A percentile compares a stretch with the other conserved stretches of the same genome.
phyloP scores from a whole-genome alignment of 306 rosid species.

The Cicer pinnatifidum region DNA sequence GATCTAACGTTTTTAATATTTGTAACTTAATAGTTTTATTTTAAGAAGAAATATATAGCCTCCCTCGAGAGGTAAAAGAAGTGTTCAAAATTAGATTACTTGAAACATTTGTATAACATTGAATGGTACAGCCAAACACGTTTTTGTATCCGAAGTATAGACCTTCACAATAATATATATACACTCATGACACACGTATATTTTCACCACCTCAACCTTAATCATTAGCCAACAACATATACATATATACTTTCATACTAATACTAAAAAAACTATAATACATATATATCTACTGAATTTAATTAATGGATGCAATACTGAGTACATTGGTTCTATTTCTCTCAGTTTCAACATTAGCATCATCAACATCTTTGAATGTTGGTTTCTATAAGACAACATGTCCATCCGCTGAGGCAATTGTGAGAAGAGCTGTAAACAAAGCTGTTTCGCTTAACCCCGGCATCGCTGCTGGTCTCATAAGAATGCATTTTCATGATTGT shows the following conservation, averaged over 20 bases:
- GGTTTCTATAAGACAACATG: constrained; percentile 45
- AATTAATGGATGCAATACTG: constrained; percentile 5
- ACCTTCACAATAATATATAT: constrained; percentile 37
- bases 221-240: background rate
- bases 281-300: background rate
- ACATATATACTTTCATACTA: background rate
- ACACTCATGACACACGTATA: background rate
- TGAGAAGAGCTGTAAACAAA: constrained; percentile 49
- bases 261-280: background rate
- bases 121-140: constrained; percentile 41
- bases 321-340: constrained; percentile 43
- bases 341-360: constrained; percentile 32
- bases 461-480: constrained; percentile 52
- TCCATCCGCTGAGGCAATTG: constrained; percentile 52
- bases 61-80: background rate
- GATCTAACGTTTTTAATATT: too few relatives aligned
- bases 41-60: background rate
- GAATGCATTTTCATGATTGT: constrained; percentile 59
- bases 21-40: too few relatives aligned
- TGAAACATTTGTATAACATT: background rate
- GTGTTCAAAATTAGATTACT: constrained; percentile 42
- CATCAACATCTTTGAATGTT: constrained; percentile 45
- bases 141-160: constrained; percentile 38
- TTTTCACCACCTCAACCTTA: constrained; percentile 30
- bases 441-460: constrained; percentile 50